phyloP scores from a whole-genome alignment of 345 rosid species.

The Rubroshorea leprosula region DNA sequence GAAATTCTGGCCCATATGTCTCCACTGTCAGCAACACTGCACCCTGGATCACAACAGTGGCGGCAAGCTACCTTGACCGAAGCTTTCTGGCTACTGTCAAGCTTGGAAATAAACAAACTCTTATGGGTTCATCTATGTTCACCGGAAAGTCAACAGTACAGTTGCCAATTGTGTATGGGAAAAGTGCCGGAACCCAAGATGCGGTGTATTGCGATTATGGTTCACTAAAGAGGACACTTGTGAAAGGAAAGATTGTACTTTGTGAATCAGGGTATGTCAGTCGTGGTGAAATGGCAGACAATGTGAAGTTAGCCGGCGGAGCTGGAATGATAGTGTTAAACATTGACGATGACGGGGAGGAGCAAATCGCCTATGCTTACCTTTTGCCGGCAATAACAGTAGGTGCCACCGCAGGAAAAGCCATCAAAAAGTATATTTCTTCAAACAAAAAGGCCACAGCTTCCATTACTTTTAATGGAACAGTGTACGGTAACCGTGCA shows the following conservation, averaged over 20 bases:
- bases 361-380: slow-evolving; percentile 56
- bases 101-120: slow-evolving; percentile 24
- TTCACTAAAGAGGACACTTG: slow-evolving; percentile 26
- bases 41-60: slow-evolving; percentile 29
- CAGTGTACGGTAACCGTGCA: slow-evolving; percentile 48
- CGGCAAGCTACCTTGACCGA: slow-evolving; percentile 32
- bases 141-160: slow-evolving; percentile 23
- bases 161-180: slow-evolving; percentile 6
- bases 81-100: slow-evolving; percentile 20
- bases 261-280: slow-evolving; percentile 23
- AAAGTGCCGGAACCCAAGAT: neutral
- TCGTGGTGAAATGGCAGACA: slow-evolving; percentile 23
- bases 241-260: slow-evolving; percentile 37
- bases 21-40: slow-evolving; percentile 21
- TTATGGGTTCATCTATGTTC: slow-evolving; percentile 16
- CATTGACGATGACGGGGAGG: slow-evolving; percentile 47
- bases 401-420: slow-evolving; percentile 43
- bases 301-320: slow-evolving; percentile 54
- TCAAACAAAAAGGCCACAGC: slow-evolving; percentile 40
- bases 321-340: slow-evolving; percentile 64
- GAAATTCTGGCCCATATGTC: slow-evolving; percentile 17
- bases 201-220: slow-evolving; percentile 13
- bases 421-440: slow-evolving; percentile 35
- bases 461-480: slow-evolving; percentile 51
- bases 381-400: slow-evolving; percentile 49